Evolutionary conservation across 768 basidiomycete species (phyloP), one percentile per base, ranked within the genome.

Genomic region (Russula lepida): DNA sequence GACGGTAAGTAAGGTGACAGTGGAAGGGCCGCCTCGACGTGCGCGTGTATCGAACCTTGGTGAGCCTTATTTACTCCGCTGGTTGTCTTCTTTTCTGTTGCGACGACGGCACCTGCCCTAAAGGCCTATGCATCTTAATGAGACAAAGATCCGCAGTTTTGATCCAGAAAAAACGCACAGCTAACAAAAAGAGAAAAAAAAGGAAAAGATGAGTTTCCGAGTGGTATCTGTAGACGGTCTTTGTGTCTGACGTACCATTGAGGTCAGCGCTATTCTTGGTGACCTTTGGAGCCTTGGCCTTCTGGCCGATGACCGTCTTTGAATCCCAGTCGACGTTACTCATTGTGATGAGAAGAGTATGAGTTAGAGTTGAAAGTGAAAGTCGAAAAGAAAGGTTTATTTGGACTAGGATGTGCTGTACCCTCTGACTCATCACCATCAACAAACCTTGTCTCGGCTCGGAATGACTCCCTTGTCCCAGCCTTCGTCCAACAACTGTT

Each of bases 11-110:
- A 64, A 23, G 64, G 27, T 2, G 32, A 51, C 9, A 35, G n/a
- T n/a, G n/a, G 35, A 19, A 48, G 23, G 8, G 25, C 27, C 15
- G 8, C 21, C 1, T 51, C 11, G 28, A 27, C 46, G 50, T 9
- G 35, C 35, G 4, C 15, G 13, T 17, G 23, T 7, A 19, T 21
- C 46, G 44, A 90, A 91, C 91, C 86, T 69, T 76, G 77, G 70
- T 86, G 85, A 32, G 84, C 84, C 74, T 91, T 94, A 79, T 94
- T 94, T 47, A 71, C 71, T 39, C 86, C 88, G 28, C 72, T 78
- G 15, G 82, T 74, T 4, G 83, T 71, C 69, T 92, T 92, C 79
- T 89, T 93, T 73, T 93, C 90, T 9, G 89, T 92, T 25, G 83
- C 81, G 35, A 93, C 85, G 63, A 90, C 85, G 49, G 86, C 82